Percentiles rank a stretch among this genome's conserved stretches.
phyloP scores from a whole-genome alignment of 768 basidiomycete genomes.

The Leccinum subtestaceum region DNA sequence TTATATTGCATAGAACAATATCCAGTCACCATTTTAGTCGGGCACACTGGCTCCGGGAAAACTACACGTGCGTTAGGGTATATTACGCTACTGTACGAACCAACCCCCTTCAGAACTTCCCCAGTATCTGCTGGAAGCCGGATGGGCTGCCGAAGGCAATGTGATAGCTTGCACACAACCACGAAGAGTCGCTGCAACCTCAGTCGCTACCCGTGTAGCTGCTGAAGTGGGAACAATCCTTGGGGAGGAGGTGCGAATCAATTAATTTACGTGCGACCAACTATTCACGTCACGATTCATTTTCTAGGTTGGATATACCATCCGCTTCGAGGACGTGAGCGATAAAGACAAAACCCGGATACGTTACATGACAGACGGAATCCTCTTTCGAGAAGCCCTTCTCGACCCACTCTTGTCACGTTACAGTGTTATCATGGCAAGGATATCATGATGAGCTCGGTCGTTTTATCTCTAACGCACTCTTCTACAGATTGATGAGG shows the following conservation, averaged over 20 bases:
- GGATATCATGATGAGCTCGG: conserved; percentile 15
- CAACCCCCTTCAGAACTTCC: conserved; percentile 68
- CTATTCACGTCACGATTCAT: conserved; percentile 6
- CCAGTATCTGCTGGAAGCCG: conserved; percentile 89
- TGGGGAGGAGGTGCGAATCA: conserved; percentile 72
- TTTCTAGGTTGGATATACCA: conserved; percentile 89
- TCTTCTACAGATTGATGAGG: conserved; percentile 81
- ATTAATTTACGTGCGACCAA: not conserved
- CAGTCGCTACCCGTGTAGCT: conserved; percentile 88
- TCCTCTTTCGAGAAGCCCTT: conserved; percentile 93
- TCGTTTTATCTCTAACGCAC: not conserved
- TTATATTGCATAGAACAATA: conserved; percentile 82
- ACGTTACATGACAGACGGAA: conserved; percentile 96
- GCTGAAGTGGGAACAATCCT: conserved; percentile 85
- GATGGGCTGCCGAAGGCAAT: conserved; percentile 83
- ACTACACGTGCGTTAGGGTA: conserved; percentile 75
- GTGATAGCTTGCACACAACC: conserved; percentile 94
- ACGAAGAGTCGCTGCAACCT: conserved; percentile 90
- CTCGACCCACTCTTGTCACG: conserved; percentile 88
- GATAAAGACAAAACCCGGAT: conserved; percentile 83
- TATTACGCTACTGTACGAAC: not conserved
- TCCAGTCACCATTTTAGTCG: conserved; percentile 85
- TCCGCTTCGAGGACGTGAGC: conserved; percentile 93
- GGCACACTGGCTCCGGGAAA: conserved; percentile 96
- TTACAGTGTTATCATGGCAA: conserved; percentile 94